Evolutionary conservation across 164 flowering plant species (phyloP), one percentile per base, ranked within the genome.

Genomic region (Sextonia rubra): DNA sequence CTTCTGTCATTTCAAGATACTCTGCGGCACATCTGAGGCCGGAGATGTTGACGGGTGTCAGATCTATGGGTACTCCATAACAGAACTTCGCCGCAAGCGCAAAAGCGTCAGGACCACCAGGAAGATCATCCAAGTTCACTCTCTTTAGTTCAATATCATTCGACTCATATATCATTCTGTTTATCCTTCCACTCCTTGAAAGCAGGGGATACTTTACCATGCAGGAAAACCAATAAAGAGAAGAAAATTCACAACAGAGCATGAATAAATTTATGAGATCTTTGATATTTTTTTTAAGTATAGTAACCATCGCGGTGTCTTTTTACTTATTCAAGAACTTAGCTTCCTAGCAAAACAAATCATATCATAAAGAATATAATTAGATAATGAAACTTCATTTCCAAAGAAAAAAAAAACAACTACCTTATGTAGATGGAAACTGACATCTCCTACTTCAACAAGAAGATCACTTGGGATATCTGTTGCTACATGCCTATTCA

Each of bases 391-490:
- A 52, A 52, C n/a, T 68, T 47, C 55, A 47, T 5, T 3, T 20
- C 3, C 5, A 44, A 49, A 47, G 1, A 17, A 52, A 3, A 14
- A 52, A 17, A 52, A 14, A 3, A 49, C 11, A 2, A 49, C 56
- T 18, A 95, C 99, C 99, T 93, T 95, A 81, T 95, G 99, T 71
- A 95, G 76, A 86, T 93, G 90, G 82, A 95, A 95, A 78, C 75
- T 83, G 71, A 85, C 73, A 69, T 85, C 92, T 76, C 85, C 91
- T 75, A 93, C 78, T 72, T 85, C 91, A 72, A 95, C 93, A 2
- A 89, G 80, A 47, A 91, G 71, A 69, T 95, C 99, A 80, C 99
- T 95, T 18, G 97, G 99, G 65, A 95, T 85, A 80, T 93, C 99
- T 68, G 97, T 84, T 27, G 90, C 86, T 30, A 93, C 98, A 79